Percentiles rank a stretch among this genome's conserved stretches.
phyloP scores from a whole-genome alignment of 1,284 basidiomycete genomes.

The Leccinum ambiguum region DNA sequence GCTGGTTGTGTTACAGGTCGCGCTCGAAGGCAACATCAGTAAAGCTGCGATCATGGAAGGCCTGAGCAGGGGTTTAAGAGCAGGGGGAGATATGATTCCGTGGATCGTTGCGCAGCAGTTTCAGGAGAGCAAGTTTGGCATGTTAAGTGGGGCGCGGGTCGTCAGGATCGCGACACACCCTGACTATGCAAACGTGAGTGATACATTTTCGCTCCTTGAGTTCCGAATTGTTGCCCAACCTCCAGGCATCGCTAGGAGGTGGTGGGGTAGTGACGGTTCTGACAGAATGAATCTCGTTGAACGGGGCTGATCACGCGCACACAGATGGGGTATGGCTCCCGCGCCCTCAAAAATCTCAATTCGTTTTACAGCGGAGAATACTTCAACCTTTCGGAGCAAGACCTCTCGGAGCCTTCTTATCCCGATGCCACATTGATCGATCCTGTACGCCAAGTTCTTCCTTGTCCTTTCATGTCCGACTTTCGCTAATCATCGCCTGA shows the following conservation, averaged over 20 bases:
- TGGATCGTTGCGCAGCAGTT: conserved; percentile 97
- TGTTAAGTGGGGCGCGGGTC: conserved; percentile 82
- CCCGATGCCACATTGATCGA: conserved; percentile 61
- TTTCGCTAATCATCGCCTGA: conserved; percentile 10
- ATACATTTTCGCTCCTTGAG: not conserved
- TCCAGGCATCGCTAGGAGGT: not conserved
- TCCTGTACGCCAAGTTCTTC: conserved; percentile 43
- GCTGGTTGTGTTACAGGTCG: conserved; percentile 93
- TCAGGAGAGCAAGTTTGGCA: conserved; percentile 95
- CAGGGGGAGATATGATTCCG: conserved; percentile 96
- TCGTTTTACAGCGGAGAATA: conserved; percentile 93
- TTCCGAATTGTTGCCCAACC: not conserved
- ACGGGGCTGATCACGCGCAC: conserved; percentile 7
- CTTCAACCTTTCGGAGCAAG: conserved; percentile 82
- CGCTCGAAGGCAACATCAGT: conserved; percentile 93
- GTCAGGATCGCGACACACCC: conserved; percentile 97
- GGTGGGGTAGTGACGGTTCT: not conserved
- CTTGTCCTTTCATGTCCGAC: not conserved
- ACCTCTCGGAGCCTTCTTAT: conserved; percentile 51
- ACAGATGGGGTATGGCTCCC: conserved; percentile 97
- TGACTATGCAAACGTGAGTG: conserved; percentile 82
- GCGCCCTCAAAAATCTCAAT: conserved; percentile 86
- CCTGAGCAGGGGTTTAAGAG: conserved; percentile 74
- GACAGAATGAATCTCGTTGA: conserved; percentile 4
- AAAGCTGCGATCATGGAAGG: conserved; percentile 87